Percentiles rank a stretch among this genome's conserved stretches.
Conservation (phyloP, 1,284 basidiomycete species). For the Phellinidium pouzarii region DNA sequence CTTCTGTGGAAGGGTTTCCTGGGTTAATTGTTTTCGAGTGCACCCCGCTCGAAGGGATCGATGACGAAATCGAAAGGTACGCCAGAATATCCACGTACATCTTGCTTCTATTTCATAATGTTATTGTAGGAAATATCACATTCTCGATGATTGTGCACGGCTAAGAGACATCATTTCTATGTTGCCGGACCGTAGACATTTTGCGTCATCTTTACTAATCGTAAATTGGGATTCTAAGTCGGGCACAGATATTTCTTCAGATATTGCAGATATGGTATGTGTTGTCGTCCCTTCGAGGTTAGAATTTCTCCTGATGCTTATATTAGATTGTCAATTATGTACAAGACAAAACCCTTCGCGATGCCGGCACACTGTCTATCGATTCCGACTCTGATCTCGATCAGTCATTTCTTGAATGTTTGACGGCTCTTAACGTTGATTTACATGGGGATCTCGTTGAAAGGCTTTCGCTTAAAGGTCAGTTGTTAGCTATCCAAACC, state of each 20-base stretch:
- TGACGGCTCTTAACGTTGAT: conserved; percentile 44
- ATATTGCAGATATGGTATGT: conserved; percentile 47
- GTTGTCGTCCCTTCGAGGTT: conserved; percentile 22
- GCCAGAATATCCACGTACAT: conserved; percentile 18
- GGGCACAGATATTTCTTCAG: conserved; percentile 30
- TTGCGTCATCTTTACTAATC: conserved; percentile 50
- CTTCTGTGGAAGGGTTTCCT: conserved; percentile 36
- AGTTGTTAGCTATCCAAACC: conserved; percentile 13
- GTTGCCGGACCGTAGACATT: conserved; percentile 47
- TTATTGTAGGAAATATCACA: conserved; percentile 53
- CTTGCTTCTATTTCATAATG: conserved; percentile 4
- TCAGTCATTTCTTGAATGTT: conserved; percentile 37
- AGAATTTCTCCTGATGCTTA: background rate
- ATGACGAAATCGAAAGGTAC: conserved; percentile 61
- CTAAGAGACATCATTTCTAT: conserved; percentile 53
- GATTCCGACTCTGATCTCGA: conserved; percentile 53
- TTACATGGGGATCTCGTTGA: conserved; percentile 48
- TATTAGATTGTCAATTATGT: conserved; percentile 41
- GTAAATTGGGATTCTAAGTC: conserved; percentile 50
- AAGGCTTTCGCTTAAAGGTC: conserved; percentile 41
- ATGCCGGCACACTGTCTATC: conserved; percentile 34
- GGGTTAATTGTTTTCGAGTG: conserved; percentile 66
- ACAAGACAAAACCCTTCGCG: conserved; percentile 36
- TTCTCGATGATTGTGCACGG: conserved; percentile 64
- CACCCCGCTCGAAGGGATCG: conserved; percentile 51